These are phyloP conservation scores for Picea sitchensis DNA, from an alignment of 75 land plant species.

Conservation along the genomic window DNA sequence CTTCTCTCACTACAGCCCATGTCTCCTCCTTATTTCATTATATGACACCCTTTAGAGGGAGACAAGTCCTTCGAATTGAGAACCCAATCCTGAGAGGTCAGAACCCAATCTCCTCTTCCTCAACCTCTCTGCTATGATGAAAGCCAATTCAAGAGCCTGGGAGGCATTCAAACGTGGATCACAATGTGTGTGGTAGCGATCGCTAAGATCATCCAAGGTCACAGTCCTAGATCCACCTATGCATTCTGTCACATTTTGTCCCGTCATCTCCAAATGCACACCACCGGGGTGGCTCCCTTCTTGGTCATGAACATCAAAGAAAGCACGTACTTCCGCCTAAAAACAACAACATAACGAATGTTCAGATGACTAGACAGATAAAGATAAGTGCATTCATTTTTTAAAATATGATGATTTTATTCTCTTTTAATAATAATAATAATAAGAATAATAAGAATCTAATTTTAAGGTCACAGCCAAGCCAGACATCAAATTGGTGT, in stretches of 20 bases:
- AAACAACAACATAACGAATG: background rate
- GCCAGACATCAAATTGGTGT: no score
- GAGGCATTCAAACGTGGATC: conserved; percentile 82
- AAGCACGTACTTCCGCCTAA: conserved; percentile 76
- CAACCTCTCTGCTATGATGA: conserved; percentile 74
- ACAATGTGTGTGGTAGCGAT: conserved; percentile 62
- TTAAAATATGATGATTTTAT: no score
- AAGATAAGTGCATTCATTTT: no score
- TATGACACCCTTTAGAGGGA: no score
- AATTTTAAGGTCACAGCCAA: no score
- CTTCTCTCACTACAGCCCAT: no score
- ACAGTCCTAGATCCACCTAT: conserved; percentile 68
- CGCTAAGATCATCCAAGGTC: conserved; percentile 58
- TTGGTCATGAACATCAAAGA: conserved; percentile 87
- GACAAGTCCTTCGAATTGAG: no score
- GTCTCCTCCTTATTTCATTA: no score
- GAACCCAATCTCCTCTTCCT: conserved; percentile 56
- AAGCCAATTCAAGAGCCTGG: conserved; percentile 73
- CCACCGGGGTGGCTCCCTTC: conserved; percentile 89
- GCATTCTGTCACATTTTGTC: conserved; percentile 82
- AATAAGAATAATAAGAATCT: no score
- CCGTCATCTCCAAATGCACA: conserved; percentile 84
- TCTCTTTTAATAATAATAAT: no score
- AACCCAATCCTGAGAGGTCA: background rate
- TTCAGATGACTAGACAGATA: no score